phyloP scores from a whole-genome alignment of 768 basidiomycete species.

The Lentinula sp. region DNA sequence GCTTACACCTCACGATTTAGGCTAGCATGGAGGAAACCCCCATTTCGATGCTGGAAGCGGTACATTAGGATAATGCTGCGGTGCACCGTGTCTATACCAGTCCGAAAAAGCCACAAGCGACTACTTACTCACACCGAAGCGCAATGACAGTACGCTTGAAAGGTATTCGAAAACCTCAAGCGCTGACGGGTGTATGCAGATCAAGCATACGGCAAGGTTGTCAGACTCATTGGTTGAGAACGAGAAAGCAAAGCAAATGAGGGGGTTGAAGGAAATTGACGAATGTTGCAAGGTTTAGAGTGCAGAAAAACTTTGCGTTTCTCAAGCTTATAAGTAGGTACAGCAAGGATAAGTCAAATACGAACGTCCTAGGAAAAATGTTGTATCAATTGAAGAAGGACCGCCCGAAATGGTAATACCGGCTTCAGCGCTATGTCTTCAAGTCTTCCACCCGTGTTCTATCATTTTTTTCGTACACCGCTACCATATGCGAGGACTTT shows the following conservation, averaged over 20 bases:
- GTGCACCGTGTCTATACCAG: background rate
- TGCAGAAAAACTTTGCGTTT: background rate
- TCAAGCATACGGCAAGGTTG: background rate
- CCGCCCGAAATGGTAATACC: background rate
- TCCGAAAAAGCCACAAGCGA: background rate
- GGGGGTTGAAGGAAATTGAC: too few relatives aligned
- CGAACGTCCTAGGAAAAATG: background rate
- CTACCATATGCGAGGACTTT: slow-evolving; percentile 70
- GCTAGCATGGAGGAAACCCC: too few relatives aligned
- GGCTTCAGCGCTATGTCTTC: background rate
- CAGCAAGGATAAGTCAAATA: background rate
- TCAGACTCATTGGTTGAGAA: background rate
- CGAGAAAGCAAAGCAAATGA: background rate
- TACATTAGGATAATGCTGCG: too few relatives aligned
- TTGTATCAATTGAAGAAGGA: background rate
- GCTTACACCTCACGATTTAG: too few relatives aligned
- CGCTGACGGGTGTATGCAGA: background rate
- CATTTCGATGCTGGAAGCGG: too few relatives aligned
- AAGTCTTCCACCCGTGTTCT: slow-evolving; percentile 53
- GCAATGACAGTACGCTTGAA: background rate
- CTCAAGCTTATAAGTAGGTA: background rate
- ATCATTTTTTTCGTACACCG: slow-evolving; percentile 73
- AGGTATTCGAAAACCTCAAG: too few relatives aligned
- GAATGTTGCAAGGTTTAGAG: too few relatives aligned
- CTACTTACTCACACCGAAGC: background rate